Conservation (phyloP, 2,329 filamentous ascomycete species). For the Botrytis aclada region DNA sequence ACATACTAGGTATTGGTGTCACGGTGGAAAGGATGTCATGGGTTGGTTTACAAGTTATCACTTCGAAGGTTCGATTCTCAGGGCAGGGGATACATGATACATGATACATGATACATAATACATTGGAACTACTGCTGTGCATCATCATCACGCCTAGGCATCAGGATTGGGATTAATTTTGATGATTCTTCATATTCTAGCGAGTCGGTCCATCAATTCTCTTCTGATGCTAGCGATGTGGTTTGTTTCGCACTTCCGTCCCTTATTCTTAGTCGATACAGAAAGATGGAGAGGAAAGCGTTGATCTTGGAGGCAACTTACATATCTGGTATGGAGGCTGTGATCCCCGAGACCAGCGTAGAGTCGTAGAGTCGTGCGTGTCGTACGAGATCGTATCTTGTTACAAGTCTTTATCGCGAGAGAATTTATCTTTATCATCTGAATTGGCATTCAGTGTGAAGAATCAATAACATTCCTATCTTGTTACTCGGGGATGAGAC, state of each 20-base stretch:
- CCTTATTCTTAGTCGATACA: neutral
- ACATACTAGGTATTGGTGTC: neutral
- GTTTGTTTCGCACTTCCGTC: neutral
- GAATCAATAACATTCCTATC: too few species aligned
- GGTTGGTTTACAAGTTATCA: neutral
- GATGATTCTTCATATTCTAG: neutral
- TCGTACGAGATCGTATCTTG: neutral
- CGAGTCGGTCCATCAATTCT: neutral
- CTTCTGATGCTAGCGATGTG: neutral
- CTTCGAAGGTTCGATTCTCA: neutral
- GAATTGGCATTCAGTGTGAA: neutral
- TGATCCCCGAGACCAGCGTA: neutral
- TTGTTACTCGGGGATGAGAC: conserved; percentile 5
- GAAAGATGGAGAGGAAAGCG: neutral
- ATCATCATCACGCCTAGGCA: neutral
- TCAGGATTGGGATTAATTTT: neutral
- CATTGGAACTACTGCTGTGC: neutral
- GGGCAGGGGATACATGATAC: neutral
- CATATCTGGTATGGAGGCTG: neutral
- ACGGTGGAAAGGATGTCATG: neutral
- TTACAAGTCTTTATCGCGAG: neutral
- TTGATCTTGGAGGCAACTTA: neutral
- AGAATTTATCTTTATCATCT: neutral
- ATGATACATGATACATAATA: too few species aligned
- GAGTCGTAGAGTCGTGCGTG: neutral